These are phyloP conservation scores for Cucumis cinereus DNA, from an alignment of 306 rosid species.

Conservation along the genomic window DNA sequence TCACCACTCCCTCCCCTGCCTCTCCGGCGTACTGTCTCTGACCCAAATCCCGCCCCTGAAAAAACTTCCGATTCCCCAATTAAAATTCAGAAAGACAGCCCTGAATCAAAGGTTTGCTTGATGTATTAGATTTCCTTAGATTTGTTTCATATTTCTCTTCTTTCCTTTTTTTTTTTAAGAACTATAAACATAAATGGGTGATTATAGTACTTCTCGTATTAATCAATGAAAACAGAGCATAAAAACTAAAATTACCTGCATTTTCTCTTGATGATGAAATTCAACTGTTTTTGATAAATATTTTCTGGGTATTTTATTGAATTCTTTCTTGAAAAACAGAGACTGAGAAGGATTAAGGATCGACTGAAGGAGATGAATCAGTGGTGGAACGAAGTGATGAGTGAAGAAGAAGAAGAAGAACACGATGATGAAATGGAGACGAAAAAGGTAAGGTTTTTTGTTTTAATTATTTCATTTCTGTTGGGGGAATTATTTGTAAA, in stretches of 20 bases:
- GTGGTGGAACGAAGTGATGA: constrained; percentile 6
- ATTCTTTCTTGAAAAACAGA: background rate
- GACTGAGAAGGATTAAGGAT: constrained; percentile 3
- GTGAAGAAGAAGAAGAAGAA: constrained; percentile 2
- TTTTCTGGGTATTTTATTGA: background rate
- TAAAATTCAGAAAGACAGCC: background rate
- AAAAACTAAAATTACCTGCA: too few species aligned
- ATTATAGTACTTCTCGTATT: too few species aligned
- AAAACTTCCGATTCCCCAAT: background rate
- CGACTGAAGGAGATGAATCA: constrained; percentile 12
- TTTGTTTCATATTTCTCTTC: too few species aligned
- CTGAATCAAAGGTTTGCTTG: constrained; percentile 2
- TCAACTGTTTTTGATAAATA: background rate
- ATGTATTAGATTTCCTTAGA: too few species aligned
- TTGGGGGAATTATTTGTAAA: background rate
- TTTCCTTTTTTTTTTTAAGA: too few species aligned
- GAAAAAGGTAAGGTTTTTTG: background rate
- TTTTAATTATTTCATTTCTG: too few species aligned
- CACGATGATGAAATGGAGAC: background rate
- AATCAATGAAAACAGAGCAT: too few species aligned
- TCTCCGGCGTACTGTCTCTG: constrained; percentile 10
- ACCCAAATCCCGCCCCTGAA: constrained; percentile 1
- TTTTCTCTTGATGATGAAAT: too few species aligned
- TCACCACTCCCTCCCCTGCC: background rate
- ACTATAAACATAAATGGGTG: too few species aligned